Base-by-base conservation (phyloP, 2,329 filamentous ascomycete genomes). In the Sporothrix protearum region DNA sequence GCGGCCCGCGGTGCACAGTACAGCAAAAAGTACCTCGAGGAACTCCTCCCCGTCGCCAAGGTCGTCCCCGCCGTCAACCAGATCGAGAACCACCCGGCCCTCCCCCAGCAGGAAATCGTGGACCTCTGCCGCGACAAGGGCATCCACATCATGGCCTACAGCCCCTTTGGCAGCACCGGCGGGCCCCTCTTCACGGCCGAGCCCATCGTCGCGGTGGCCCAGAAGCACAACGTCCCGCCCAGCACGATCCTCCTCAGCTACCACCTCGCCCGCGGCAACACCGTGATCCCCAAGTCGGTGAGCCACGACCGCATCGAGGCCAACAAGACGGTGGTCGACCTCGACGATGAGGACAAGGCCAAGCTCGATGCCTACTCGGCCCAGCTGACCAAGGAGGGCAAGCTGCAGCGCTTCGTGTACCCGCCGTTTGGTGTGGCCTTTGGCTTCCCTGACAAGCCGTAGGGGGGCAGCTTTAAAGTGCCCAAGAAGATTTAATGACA, bases 121-220 rank as follows among this genome's bases (percentile, higher is more conserved):
- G 87, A 91, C 74, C 86, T 88, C 76, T 92, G 89, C 84, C 86
- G 86, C 72, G 82, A 84, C 72, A 90, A 91, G 80, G 87, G 87
- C 71, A 92, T 94, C 73, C 86, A 91, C 77, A 82, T 93, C 77
- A 89, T 92, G 75, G 91, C 91, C 19, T 94, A 93, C 83, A 88
- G 85, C 76, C 88, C 88, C n/a, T 82, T 90, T 0, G 88, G 88
- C 49, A 87, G 85, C 81, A 88, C 89, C 4, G 87, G 88, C 61
- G 86, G 88, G 14, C 89, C 90, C 69, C 82, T 92, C 72, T 82
- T 92, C 76, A 85, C 86, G 73, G 87, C 88, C 71, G 89, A 87
- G 78, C 85, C 87, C 0, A 85, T 90, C 47, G 81, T 90, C 68
- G 85, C 88, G 80, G 82, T 91, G 69, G 88, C 91, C 25, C 85